Base-by-base conservation (phyloP, 75 land plant species). In the Larix kaempferi region DNA sequence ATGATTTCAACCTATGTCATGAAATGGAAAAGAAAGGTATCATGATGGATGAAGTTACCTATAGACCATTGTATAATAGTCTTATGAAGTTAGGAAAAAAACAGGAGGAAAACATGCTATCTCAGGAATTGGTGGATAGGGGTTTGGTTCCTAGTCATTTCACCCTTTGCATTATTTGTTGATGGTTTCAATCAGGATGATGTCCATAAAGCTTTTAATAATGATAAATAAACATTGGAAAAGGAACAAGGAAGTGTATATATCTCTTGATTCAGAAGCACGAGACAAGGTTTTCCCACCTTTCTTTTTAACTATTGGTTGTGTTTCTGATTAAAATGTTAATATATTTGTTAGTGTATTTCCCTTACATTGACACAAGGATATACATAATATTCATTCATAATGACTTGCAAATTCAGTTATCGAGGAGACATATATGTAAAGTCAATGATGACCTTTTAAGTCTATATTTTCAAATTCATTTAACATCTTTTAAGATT, bases 41-140 rank as follows among this genome's bases (percentile, higher is more conserved):
- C 58, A 14, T 35, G 13, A 74, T 84, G 29, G 88, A 89, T 87
- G 91, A 88, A 59, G 77, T 90, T 77, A 80, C 91, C 21, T 90
- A 92, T 60, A 88, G 89, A 2, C 82, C 86, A 49, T 71, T 92
- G 19, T 71, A 86, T 76, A 21, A 87, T 83, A 81, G 91, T 44
- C 57, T 79, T 21, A 44, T 55, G 39, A 79, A 74, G 58, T 27
- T 19, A 23, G 78, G 80, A 22, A 79, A 57, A 56, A 27, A 39
- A 19, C 72, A 74, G 41, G 22, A 60, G 23, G 79, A 8, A 59
- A 75, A n/a, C 22, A 66, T 41, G 56, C 29, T 55, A 33, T 35
- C n/a, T 54, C 78, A 71, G 39, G 56, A 49, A 49, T 83, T 86
- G 87, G 73, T 74, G 74, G 55, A 84, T 37, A 52, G 33, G 61